These are phyloP conservation scores for Chytriomyces sp. DNA, from an alignment of 192 early-diverging fungal genomes.

Conservation along the genomic window DNA sequence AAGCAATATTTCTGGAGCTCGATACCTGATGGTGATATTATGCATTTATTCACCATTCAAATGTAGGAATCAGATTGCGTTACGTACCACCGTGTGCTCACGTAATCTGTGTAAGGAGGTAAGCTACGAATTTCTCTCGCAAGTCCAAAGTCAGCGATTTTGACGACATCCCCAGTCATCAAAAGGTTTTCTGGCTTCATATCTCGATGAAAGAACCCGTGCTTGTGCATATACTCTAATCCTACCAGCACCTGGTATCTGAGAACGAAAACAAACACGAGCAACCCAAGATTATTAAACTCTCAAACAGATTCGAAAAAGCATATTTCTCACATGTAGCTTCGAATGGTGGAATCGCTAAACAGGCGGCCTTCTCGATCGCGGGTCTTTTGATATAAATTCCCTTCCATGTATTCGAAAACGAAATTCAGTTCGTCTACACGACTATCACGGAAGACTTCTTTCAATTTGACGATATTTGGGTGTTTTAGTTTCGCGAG, in stretches of 20 bases:
- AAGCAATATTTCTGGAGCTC: conserved; percentile 93
- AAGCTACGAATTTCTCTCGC: conserved; percentile 86
- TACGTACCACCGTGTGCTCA: conserved; percentile 92
- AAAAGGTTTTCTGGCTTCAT: conserved; percentile 81
- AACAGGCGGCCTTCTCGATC: conserved; percentile 70
- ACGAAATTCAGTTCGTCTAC: conserved; percentile 91
- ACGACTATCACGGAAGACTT: conserved; percentile 72
- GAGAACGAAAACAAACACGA: conserved; percentile 4
- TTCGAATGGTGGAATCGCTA: conserved; percentile 69
- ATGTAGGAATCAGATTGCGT: not conserved
- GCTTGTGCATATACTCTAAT: conserved; percentile 89
- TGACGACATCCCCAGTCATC: conserved; percentile 63
- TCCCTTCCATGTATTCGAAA: conserved; percentile 95
- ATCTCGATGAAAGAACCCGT: conserved; percentile 86
- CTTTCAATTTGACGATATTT: conserved; percentile 84
- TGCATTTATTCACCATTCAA: no score
- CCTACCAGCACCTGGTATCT: conserved; percentile 88
- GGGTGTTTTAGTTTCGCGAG: conserved; percentile 78
- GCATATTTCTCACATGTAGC: conserved; percentile 69
- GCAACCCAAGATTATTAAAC: conserved; percentile 20
- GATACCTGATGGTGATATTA: conserved; percentile 32
- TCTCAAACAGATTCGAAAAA: not conserved
- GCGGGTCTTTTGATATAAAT: conserved; percentile 89
- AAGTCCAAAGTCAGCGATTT: conserved; percentile 97
- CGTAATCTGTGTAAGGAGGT: conserved; percentile 95